phyloP scores from a whole-genome alignment of 164 flowering plant genomes.

The Kalanchoe fedtschenkoi region DNA sequence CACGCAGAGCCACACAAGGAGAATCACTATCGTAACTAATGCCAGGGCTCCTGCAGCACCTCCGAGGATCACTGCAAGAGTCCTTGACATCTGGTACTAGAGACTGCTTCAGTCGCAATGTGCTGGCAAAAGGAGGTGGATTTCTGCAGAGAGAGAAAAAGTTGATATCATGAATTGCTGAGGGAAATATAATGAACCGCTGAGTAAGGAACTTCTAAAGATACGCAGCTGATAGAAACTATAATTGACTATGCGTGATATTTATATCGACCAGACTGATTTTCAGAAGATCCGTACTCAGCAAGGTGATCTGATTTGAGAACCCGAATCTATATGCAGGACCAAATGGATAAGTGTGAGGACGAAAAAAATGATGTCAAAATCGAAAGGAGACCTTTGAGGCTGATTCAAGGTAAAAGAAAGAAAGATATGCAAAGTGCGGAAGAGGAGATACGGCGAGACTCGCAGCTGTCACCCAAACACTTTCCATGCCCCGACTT shows the following conservation, averaged over 20 bases:
- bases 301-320: not conserved
- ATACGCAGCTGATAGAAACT: not conserved
- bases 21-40: constrained; percentile 45
- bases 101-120: constrained; percentile 30
- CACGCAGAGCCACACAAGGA: constrained; percentile 53
- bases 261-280: not conserved
- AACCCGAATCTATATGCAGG: not conserved
- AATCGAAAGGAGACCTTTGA: not conserved
- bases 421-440: not conserved
- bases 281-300: not conserved
- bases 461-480: not conserved
- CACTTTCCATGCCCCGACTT: not conserved
- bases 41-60: constrained; percentile 96
- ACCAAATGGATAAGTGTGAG: not conserved
- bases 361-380: not conserved
- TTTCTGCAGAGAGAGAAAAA: constrained; percentile 32
- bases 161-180: not conserved
- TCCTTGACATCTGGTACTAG: constrained; percentile 67
- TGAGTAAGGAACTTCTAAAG: not conserved
- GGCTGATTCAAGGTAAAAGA: not conserved
- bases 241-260: too few species aligned
- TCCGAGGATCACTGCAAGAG: constrained; percentile 85
- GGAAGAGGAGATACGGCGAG: not conserved
- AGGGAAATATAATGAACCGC: not conserved
- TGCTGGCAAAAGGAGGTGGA: constrained; percentile 13